Evolutionary conservation across 495 filamentous ascomycete genomes (phyloP).

Genomic region (Bathelium albidoporum): DNA sequence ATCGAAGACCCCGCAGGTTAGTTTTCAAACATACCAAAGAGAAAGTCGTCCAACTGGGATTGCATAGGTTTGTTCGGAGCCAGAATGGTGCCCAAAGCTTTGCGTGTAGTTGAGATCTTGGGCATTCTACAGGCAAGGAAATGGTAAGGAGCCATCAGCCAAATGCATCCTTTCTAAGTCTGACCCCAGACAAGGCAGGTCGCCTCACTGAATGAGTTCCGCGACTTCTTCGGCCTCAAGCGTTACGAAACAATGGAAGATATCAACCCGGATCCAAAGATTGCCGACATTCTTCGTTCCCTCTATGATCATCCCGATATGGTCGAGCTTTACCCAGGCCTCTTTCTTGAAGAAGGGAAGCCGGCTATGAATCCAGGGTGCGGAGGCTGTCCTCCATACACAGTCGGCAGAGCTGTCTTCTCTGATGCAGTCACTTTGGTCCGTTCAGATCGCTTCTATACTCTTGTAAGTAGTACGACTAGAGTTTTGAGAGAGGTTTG

Average conservation of each 20-base stretch:
- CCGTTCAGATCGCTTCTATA: constrained; percentile 45
- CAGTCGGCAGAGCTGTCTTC: constrained; percentile 37
- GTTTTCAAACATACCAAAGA: constrained; percentile 7
- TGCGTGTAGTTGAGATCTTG: constrained; percentile 48
- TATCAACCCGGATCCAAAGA: constrained; percentile 34
- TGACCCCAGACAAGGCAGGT: neutral
- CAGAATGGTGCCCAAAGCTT: constrained; percentile 48
- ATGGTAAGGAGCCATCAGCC: constrained; percentile 42
- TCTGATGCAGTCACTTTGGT: constrained; percentile 45
- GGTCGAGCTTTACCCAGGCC: constrained; percentile 46
- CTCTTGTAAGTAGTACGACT: constrained; percentile 20
- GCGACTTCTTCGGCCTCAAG: constrained; percentile 50
- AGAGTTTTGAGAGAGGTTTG: constrained; percentile 7
- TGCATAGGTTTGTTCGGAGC: constrained; percentile 30
- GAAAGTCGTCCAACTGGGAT: neutral
- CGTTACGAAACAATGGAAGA: constrained; percentile 50
- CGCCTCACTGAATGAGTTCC: constrained; percentile 48
- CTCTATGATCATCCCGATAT: constrained; percentile 52
- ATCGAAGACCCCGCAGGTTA: constrained; percentile 7
- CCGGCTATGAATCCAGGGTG: neutral
- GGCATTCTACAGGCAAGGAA: constrained; percentile 51
- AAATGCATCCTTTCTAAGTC: neutral
- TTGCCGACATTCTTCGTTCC: constrained; percentile 28
- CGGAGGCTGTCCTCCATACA: neutral
- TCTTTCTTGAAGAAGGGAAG: constrained; percentile 14